Evolutionary conservation across 768 basidiomycete species (phyloP).

Genomic region (Vishniacozyma victoriae): DNA sequence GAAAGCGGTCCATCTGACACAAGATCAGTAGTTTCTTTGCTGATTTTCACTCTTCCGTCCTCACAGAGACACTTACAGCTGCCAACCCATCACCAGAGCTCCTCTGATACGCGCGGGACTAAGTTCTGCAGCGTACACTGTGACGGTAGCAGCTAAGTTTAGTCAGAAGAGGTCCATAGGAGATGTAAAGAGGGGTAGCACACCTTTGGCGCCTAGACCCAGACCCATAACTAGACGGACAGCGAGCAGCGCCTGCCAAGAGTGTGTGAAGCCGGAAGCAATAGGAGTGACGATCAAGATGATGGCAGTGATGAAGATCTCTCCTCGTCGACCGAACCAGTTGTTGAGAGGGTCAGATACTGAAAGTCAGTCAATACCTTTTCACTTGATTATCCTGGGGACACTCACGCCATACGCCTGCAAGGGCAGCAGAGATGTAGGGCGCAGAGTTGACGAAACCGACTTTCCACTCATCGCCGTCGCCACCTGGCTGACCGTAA

Average conservation of each 20-base stretch:
- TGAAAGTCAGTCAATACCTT: background rate
- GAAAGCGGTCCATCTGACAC: conserved; percentile 43
- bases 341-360: conserved; percentile 58
- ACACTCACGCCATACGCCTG: conserved; percentile 5
- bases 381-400: background rate
- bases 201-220: conserved; percentile 31
- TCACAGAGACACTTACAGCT: conserved; percentile 32
- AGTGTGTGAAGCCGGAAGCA: conserved; percentile 22
- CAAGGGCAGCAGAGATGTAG: conserved; percentile 22
- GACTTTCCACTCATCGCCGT: conserved; percentile 27
- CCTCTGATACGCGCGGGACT: conserved; percentile 73
- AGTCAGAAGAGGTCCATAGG: background rate
- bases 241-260: conserved; percentile 23
- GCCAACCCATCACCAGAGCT: conserved; percentile 84
- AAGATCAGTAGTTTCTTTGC: background rate
- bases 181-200: background rate
- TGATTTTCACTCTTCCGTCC: no score
- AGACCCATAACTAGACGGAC: conserved; percentile 25
- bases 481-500: conserved; percentile 9
- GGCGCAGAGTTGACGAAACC: conserved; percentile 31
- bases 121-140: conserved; percentile 69
- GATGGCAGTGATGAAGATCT: conserved; percentile 53
- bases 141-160: conserved; percentile 48
- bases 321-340: conserved; percentile 54
- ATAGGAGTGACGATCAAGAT: conserved; percentile 49